Evolutionary conservation across 441 rosid species (phyloP), one percentile per base, ranked within the genome.

Genomic region (Bruguiera hainesii): DNA sequence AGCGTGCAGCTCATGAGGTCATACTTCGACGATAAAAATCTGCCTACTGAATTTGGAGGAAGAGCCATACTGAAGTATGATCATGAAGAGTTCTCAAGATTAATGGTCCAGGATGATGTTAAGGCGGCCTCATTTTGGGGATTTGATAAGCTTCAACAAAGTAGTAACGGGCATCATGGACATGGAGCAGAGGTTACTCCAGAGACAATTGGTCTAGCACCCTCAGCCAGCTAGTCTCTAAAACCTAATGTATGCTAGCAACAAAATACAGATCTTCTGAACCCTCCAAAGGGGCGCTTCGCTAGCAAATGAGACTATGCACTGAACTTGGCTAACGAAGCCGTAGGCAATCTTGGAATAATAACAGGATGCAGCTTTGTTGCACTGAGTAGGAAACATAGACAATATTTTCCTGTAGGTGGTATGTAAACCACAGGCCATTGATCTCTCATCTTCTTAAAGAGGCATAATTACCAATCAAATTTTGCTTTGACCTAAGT

Each of bases 31-130:
- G 87, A 88, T 75, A 85, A 83, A 61, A 95, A 91, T 76, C 95
- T 95, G 28, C 95, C 98, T 29, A 79, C 84, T 0, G 96, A 87
- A 60, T 86, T 95, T 23, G 98, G 98, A 75, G 99, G 98, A 42
- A 80, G 80, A 70, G 90, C 93, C 52, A 69, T 70, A 20, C 80
- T 89, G 78, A 75, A 80, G 71, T 95, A 95, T 71, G 86, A 95
- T 69, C 88, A 87, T 73, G 94, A 87, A 78, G 97, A 90, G 66
- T 91, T 91, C 81, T 88, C 97, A 55, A 87, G 75, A 73, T 71
- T 82, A 42, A 91, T 95, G 98, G 50, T 50, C 56, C 84, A 83
- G 76, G 98, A 91, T 66, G 99, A 95, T 66, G 60, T 35, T 35
- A 95, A 90, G 66, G 50, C 89, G 13, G 91, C 89, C 60, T 67